Conservation (phyloP, 257 asterid species). For the Marsdenia floribunda region DNA sequence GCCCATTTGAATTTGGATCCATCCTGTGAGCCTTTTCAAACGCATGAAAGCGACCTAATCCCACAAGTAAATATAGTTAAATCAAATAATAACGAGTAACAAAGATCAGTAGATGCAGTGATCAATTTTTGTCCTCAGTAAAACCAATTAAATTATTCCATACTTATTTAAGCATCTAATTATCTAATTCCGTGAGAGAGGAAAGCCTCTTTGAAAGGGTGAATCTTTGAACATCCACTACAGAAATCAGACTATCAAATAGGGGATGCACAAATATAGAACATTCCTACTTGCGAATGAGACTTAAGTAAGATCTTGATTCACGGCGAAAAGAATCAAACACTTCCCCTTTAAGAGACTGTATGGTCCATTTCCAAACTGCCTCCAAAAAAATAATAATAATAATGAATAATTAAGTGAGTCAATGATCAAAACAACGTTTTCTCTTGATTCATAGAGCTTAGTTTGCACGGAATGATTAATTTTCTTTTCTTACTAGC, state of each 20-base stretch:
- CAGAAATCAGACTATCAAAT: background rate
- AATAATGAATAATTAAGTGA: background rate
- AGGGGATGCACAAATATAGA: background rate
- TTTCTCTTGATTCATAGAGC: background rate
- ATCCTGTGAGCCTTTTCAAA: constrained; percentile 89
- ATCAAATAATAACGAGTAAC: background rate
- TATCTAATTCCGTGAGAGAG: background rate
- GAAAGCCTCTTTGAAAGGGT: background rate
- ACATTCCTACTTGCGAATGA: background rate
- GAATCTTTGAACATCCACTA: background rate
- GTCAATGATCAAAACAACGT: background rate
- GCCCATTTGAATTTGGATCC: constrained; percentile 82
- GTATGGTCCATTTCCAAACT: background rate
- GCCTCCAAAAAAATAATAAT: background rate
- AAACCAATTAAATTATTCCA: too few relatives aligned
- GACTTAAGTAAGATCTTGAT: background rate
- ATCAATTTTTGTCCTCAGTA: background rate
- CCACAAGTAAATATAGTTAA: constrained; percentile 14
- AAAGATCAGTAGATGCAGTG: background rate
- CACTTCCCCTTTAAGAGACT: background rate
- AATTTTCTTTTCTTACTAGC: background rate
- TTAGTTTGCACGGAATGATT: background rate
- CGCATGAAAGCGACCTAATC: constrained; percentile 91
- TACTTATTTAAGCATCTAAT: background rate
- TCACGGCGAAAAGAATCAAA: background rate